Percentiles rank a stretch among this genome's conserved stretches.
Evolutionary conservation across 208 protist genomes (phyloP).

Genomic region (Leishmania guyanensis): DNA sequence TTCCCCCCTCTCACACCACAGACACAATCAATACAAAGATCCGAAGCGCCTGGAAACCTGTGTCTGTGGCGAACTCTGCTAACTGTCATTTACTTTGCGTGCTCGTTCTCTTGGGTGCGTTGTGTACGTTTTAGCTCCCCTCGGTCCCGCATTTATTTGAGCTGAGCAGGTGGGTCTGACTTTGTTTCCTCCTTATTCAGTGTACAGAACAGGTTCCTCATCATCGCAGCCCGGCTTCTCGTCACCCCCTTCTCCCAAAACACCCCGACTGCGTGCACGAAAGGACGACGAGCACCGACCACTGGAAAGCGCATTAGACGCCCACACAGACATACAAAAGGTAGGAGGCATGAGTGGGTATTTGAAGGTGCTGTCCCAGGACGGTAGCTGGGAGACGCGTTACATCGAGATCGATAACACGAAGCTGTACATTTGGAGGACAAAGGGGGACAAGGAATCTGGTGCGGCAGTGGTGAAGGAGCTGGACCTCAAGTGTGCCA

Average conservation of each 20-base stretch:
- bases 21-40: background rate
- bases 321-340: background rate
- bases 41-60: background rate
- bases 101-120: background rate
- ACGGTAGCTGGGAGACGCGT: constrained; percentile 44
- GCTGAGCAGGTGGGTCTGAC: background rate
- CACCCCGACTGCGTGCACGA: background rate
- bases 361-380: constrained; percentile 40
- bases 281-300: background rate
- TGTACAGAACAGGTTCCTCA: background rate
- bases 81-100: background rate
- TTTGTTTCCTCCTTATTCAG: background rate
- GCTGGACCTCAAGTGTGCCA: constrained; percentile 57
- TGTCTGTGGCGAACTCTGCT: background rate
- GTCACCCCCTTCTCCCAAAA: background rate
- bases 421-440: constrained; percentile 72
- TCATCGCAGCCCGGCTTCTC: background rate
- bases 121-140: background rate
- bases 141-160: background rate
- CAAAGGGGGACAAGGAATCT: constrained; percentile 39
- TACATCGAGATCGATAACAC: constrained; percentile 74
- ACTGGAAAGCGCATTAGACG: background rate
- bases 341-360: constrained; percentile 38
- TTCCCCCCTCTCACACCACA: background rate
- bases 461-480: constrained; percentile 34